Evolutionary conservation across 1,284 basidiomycete genomes (phyloP), one percentile per base, ranked within the genome.

Genomic region (Austroboletus novae-zelandiae): DNA sequence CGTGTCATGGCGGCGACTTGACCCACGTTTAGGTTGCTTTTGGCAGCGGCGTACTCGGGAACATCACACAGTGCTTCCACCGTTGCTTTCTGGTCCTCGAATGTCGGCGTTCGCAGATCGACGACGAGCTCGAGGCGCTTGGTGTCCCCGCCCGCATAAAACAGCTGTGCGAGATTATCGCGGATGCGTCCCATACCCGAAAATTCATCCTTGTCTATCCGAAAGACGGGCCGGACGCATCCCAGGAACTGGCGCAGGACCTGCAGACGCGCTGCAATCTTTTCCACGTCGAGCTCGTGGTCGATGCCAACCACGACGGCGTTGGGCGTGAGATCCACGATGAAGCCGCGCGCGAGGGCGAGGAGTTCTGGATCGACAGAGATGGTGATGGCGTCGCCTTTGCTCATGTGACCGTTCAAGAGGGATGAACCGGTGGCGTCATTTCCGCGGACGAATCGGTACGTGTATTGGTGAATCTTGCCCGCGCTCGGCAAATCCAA

Each of bases 191-290:
- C 84, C 84, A 98, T 89, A 1, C 94, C 82, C 9, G 84, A 81
- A 39, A 98, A 72, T 67, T 99, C 96, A 67, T 99, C 97, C 63
- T 87, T 91, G 76, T 99, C 96, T 53, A 99, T 86, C 23, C 95
- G 81, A 71, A 94, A 98, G 8, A 87, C 66, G 10, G 72, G 52
- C 32, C 50, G 50, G 30, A 55, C 43, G 42, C 41, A 44, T 14
- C 45, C 47, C 10, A 23, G 56, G 41, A 17, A 44, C 37, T 47
- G 57, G 52, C 53, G 60, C 27, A 60, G 43, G 8, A 51, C 47
- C 40, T 52, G 56, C 46, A 61, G 51, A 37, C 65, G 59, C 32
- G 55, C 61, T 35, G 53, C 48, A 50, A 89, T 77, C 32, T 71
- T 74, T 9, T 72, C 71, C 18, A 79, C 64, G 57, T 81, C 78